phyloP scores from a whole-genome alignment of 2,329 filamentous ascomycete species.

The Xylariaceae sp. region DNA sequence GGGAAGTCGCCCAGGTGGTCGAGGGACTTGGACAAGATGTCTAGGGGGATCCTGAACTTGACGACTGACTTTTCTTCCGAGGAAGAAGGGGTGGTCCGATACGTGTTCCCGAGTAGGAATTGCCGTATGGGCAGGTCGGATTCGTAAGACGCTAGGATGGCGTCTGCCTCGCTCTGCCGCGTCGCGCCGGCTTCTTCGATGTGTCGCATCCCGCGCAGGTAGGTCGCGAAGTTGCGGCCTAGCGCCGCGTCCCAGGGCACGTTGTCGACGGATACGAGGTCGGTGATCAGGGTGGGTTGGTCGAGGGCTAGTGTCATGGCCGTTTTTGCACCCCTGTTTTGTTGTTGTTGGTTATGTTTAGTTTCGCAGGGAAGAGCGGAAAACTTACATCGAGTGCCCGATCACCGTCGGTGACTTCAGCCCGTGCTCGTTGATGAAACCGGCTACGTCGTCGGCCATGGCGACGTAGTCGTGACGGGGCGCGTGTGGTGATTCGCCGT shows the following conservation, averaged over 20 bases:
- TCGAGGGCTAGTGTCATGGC: constrained; percentile 86
- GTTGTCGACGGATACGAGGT: constrained; percentile 88
- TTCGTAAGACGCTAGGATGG: constrained; percentile 78
- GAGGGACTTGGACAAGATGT: constrained; percentile 70
- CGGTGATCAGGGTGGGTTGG: constrained; percentile 69
- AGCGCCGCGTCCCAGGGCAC: constrained; percentile 84
- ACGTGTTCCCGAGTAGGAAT: constrained; percentile 88
- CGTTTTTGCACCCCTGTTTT: constrained; percentile 76
- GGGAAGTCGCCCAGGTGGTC: constrained; percentile 88
- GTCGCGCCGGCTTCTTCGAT: constrained; percentile 74
- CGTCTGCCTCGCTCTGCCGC: constrained; percentile 79
- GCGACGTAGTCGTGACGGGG: constrained; percentile 77
- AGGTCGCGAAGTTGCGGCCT: constrained; percentile 76
- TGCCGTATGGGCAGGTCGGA: constrained; percentile 80
- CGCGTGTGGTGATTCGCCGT: constrained; percentile 86
- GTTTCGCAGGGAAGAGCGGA: not conserved
- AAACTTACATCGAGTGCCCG: constrained; percentile 85
- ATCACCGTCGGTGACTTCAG: constrained; percentile 79
- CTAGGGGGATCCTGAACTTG: constrained; percentile 79
- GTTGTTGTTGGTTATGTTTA: not conserved
- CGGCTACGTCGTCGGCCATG: constrained; percentile 83
- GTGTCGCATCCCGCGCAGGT: constrained; percentile 83
- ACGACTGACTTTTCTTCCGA: constrained; percentile 46
- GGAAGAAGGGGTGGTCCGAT: constrained; percentile 54
- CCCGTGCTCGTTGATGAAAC: constrained; percentile 76